Base-by-base conservation (phyloP, 805 yeast species). In the Yarrowia deformans region DNA sequence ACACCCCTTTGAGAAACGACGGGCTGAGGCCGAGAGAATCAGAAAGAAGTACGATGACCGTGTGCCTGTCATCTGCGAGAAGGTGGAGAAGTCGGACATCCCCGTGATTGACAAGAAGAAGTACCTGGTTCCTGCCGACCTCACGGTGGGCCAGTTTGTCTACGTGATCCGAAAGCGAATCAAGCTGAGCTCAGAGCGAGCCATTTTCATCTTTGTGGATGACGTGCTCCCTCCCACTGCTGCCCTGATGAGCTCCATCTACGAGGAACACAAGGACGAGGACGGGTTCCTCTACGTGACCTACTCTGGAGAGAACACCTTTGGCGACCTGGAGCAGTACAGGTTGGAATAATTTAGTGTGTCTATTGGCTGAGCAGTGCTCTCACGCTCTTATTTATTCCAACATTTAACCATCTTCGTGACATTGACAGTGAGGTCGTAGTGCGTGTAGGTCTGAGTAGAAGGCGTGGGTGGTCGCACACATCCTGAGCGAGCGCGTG, bases 191-290 rank as follows among this genome's bases (percentile, higher is more conserved):
- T 90, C 97, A 37, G 99, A 95, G 80, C 93, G 94, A 88, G 99
- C 99, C 54, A 94, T 95, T 73, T 95, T 95, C 80, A 93, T 95
- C 73, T 95, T 95, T 79, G 97, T 95, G 72, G 94, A 95, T 77
- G 99, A 95, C 79, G 93, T 95, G 69, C 85, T 95, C 74, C 99
- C 99, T 12, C 98, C 98, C 58, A 95, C 99, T 2, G 98, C 98
- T 23, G 97, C 98, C 18, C 85, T 95, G 73, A 92, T 95, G 95
- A 90, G 97, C 75, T 86, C 95, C 32, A 90, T 95, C 72, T 95
- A 95, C 77, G 97, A 93, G 76, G 98, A 95, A 79, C 97, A 95
- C 81, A 93, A 93, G 81, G 99, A 95, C 78, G 94, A 94, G 77
- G 99, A 95, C 79, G 99, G 99, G 45, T 95, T 95, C 80, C 86